Percentiles rank a stretch among this genome's conserved stretches.
Conservation (phyloP, 768 basidiomycete species). For the Mycena amicta region DNA sequence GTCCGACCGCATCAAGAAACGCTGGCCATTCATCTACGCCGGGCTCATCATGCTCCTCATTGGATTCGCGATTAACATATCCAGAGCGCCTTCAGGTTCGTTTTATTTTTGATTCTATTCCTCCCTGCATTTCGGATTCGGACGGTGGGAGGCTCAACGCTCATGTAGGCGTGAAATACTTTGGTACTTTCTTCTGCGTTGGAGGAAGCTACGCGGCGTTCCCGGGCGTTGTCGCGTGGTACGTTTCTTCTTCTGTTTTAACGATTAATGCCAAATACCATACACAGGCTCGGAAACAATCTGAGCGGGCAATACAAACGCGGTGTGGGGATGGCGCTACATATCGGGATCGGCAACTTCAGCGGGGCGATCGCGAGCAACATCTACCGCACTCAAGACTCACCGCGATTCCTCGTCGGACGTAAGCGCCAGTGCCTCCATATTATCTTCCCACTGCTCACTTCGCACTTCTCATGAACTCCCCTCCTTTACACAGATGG, state of each 20-base stretch:
- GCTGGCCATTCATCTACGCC: slow-evolving; percentile 61
- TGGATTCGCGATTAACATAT: slow-evolving; percentile 69
- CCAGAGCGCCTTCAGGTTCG: slow-evolving; percentile 26
- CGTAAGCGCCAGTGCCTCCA: slow-evolving; percentile 46
- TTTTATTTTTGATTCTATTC: no score
- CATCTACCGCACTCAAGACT: slow-evolving; percentile 60
- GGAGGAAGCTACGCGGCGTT: slow-evolving; percentile 60
- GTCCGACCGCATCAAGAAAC: slow-evolving; percentile 59
- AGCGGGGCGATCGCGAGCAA: slow-evolving; percentile 65
- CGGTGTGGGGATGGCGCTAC: slow-evolving; percentile 65
- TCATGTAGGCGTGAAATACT: slow-evolving; percentile 64
- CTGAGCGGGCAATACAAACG: slow-evolving; percentile 72
- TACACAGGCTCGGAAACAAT: slow-evolving; percentile 64
- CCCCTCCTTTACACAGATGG: slow-evolving; percentile 47
- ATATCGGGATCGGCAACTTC: slow-evolving; percentile 71
- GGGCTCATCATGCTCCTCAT: slow-evolving; percentile 51
- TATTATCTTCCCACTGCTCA: neutral
- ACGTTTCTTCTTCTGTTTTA: slow-evolving; percentile 9
- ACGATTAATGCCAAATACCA: neutral
- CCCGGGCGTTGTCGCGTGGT: slow-evolving; percentile 69
- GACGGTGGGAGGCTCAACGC: no score
- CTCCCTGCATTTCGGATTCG: no score
- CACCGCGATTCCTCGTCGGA: slow-evolving; percentile 62
- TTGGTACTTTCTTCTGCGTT: slow-evolving; percentile 71
- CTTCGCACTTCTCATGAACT: neutral